Percentiles rank a stretch among this genome's conserved stretches.
Conservation (phyloP, 768 basidiomycete genomes). For the Kwoniella bestiolae region DNA sequence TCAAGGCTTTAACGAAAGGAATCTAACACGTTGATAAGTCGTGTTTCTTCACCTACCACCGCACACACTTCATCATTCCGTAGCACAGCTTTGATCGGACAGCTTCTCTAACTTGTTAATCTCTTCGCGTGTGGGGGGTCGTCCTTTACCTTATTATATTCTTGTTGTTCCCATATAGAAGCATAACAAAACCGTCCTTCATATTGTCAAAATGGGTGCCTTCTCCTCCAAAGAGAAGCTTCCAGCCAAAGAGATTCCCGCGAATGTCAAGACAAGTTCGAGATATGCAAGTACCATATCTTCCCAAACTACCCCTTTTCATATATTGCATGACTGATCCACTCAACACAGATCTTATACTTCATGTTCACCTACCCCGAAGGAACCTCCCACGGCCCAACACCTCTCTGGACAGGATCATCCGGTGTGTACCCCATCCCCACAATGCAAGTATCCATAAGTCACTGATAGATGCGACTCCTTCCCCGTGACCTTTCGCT, state of each 20-base stretch:
- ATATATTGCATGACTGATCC: background rate
- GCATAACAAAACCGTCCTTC: no score
- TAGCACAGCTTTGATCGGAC: no score
- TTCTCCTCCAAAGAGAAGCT: background rate
- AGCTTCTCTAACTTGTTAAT: no score
- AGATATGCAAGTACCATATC: background rate
- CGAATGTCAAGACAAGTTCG: background rate
- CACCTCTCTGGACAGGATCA: slow-evolving; percentile 2
- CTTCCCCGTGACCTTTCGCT: background rate
- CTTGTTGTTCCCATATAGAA: no score
- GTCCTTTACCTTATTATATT: no score
- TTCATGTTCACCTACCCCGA: background rate
- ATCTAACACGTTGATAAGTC: no score
- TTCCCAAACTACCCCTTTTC: no score
- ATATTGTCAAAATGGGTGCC: background rate
- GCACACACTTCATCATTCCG: no score
- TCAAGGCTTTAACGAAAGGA: no score
- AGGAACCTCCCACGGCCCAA: background rate
- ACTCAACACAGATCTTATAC: background rate
- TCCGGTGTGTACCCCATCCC: background rate
- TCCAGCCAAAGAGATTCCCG: background rate
- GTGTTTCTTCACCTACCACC: no score
- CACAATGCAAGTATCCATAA: background rate
- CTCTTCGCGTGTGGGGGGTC: no score
- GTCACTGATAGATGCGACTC: background rate